These are phyloP conservation scores for Malassezia sympodialis DNA, from an alignment of 1,284 basidiomycete species.

Conservation along the genomic window DNA sequence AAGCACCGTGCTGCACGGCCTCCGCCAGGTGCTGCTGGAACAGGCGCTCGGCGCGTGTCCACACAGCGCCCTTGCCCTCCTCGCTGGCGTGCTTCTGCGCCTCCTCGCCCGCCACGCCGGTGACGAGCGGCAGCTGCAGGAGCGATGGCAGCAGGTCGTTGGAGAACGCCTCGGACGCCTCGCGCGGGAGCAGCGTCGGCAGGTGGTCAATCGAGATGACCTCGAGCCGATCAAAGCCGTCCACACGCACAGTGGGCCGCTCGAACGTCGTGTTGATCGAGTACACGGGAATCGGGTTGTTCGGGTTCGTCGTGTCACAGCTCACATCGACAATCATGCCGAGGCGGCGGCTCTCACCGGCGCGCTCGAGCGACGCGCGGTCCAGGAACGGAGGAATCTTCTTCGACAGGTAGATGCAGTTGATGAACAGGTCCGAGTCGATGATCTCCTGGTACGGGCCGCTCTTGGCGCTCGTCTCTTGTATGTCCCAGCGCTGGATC, in stretches of 20 bases:
- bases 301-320: slow-evolving; percentile 97
- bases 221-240: slow-evolving; percentile 53
- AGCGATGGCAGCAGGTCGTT: slow-evolving; percentile 71
- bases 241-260: slow-evolving; percentile 78
- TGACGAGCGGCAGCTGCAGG: slow-evolving; percentile 35
- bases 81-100: slow-evolving; percentile 20
- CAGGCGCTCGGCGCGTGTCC: slow-evolving; percentile 79
- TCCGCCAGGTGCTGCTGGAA: slow-evolving; percentile 66
- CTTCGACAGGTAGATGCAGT: slow-evolving; percentile 94
- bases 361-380: slow-evolving; percentile 61
- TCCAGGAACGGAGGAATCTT: slow-evolving; percentile 83
- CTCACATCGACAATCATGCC: slow-evolving; percentile 91
- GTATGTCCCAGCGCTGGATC: slow-evolving; percentile 95
- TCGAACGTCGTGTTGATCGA: slow-evolving; percentile 89
- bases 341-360: slow-evolving; percentile 63
- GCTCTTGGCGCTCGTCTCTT: slow-evolving; percentile 80
- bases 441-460: slow-evolving; percentile 93
- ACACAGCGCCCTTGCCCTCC: slow-evolving; percentile 56
- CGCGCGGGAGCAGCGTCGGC: slow-evolving; percentile 86
- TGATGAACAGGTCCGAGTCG: slow-evolving; percentile 95
- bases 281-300: slow-evolving; percentile 97
- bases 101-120: slow-evolving; percentile 26
- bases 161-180: slow-evolving; percentile 94
- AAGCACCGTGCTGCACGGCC: slow-evolving; percentile 27
- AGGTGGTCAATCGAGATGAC: slow-evolving; percentile 97